Evolutionary conservation across 345 rosid species (phyloP), one percentile per base, ranked within the genome.

Genomic region (Gynandropsis gynandra): DNA sequence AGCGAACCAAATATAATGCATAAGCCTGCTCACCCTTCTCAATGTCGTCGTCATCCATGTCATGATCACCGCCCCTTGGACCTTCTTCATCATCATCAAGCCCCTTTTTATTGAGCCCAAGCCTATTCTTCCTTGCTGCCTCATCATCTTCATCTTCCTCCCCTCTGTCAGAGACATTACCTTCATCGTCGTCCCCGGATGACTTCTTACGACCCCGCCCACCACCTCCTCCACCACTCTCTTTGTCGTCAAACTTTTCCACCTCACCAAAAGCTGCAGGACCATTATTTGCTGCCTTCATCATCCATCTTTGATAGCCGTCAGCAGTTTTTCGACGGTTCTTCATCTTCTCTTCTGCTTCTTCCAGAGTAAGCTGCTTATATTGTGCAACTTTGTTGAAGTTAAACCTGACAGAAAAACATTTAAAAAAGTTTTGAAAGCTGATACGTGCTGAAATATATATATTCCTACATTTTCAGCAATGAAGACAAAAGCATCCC

Each of bases 241-340:
- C 98, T 69, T 81, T 81, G 5, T 92, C 98, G 55, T 73, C 95
- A 52, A 51, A 32, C 68, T 68, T 87, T 41, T 79, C 97, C 45
- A 71, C 79, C 61, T 83, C 97, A 47, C 97, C 97, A 78, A 89
- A 86, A 43, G 89, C 85, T n/a, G 94, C 88, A 46, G 96, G 71
- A 48, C 96, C 98, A 52, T 82, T 87, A 61, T 72, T 82, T 42
- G 92, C 96, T 41, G 89, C 87, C 84, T 92, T 87, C 96, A 92
- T 87, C 95, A 92, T 87, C 98, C 96, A 92, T 65, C 98, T 85
- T 67, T 82, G 69, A 65, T 85, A 92, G 52, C 98, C 98, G 75
- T 92, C 98, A 9, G 95, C 98, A 1, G 95, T 92, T 69, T 85
- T 92, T 55, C 90, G 79, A 76, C 97, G 72, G 42, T 87, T 92